Evolutionary conservation across 2,329 filamentous ascomycete species (phyloP).

Genomic region (Fusarium nelsonii): DNA sequence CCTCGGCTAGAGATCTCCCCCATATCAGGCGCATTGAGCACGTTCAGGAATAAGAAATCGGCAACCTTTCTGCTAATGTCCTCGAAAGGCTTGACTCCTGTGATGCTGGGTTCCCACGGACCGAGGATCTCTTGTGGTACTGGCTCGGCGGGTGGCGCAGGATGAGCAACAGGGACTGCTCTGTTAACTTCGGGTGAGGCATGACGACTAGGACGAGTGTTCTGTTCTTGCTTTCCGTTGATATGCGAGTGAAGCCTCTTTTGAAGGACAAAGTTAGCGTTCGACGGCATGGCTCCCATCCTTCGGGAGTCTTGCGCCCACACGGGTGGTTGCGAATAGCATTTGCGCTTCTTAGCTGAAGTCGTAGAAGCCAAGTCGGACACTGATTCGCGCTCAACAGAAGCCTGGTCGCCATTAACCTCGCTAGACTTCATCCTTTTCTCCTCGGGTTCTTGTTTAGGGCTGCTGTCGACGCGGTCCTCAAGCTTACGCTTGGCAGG

Average conservation of each 20-base stretch:
- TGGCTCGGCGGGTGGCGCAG: constrained; percentile 46
- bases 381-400: constrained; percentile 42
- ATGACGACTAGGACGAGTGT: constrained; percentile 59
- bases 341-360: constrained; percentile 56
- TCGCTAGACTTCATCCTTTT: constrained; percentile 63
- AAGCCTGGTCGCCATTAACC: constrained; percentile 57
- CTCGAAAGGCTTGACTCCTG: constrained; percentile 77
- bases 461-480: constrained; percentile 56
- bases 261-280: constrained; percentile 48
- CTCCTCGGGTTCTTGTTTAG: constrained; percentile 64
- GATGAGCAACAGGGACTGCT: constrained; percentile 28
- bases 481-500: constrained; percentile 58
- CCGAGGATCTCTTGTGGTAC: constrained; percentile 59
- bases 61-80: constrained; percentile 81
- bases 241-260: constrained; percentile 47
- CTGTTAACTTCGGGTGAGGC: constrained; percentile 46
- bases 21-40: constrained; percentile 75
- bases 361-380: constrained; percentile 51
- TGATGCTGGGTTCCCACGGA: constrained; percentile 76
- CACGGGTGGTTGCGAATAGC: constrained; percentile 56
- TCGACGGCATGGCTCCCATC: constrained; percentile 54
- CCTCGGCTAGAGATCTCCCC: constrained; percentile 72
- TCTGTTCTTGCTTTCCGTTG: constrained; percentile 56
- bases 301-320: constrained; percentile 62
- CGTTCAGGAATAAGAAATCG: constrained; percentile 81